These are phyloP conservation scores for Yarrowia sp. DNA, from an alignment of 805 yeast genomes.

Conservation along the genomic window DNA sequence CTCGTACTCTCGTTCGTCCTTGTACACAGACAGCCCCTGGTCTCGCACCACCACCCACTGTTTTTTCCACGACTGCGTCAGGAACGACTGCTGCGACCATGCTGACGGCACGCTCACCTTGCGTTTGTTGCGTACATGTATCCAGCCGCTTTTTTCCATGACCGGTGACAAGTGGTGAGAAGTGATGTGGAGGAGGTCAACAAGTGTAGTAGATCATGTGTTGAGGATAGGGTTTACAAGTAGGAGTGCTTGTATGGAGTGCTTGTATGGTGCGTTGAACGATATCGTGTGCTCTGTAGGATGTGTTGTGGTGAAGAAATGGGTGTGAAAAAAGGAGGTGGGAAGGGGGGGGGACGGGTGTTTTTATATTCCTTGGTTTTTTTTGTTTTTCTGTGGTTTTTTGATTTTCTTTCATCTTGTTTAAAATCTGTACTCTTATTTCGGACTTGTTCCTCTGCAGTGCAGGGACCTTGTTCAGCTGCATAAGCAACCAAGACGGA, in stretches of 20 bases:
- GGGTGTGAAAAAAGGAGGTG: too few relatives aligned
- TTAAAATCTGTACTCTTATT: neutral
- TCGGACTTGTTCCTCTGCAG: slow-evolving; percentile 5
- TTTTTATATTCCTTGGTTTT: too few relatives aligned
- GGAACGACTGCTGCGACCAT: slow-evolving; percentile 17
- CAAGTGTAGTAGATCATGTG: too few relatives aligned
- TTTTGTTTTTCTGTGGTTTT: too few relatives aligned
- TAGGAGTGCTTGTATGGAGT: too few relatives aligned
- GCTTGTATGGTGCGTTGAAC: too few relatives aligned
- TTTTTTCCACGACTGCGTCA: slow-evolving; percentile 45
- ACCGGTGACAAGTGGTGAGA: neutral
- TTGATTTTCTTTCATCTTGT: neutral
- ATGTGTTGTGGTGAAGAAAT: too few relatives aligned
- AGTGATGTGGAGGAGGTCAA: neutral
- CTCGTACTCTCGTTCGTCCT: slow-evolving; percentile 51
- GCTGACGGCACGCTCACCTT: slow-evolving; percentile 26
- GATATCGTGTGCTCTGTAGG: too few relatives aligned
- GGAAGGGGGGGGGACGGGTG: too few relatives aligned
- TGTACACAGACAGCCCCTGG: slow-evolving; percentile 48
- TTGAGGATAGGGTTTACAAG: neutral
- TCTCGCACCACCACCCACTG: slow-evolving; percentile 52
- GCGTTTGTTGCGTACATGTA: slow-evolving; percentile 36
- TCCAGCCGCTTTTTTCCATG: slow-evolving; percentile 36
- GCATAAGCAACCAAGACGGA: slow-evolving; percentile 1
- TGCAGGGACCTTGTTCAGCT: slow-evolving; percentile 1